A percentile compares a stretch with the other conserved stretches of the same genome.
phyloP scores from a whole-genome alignment of 495 filamentous ascomycete species.

The Lasiosphaeria hispida region DNA sequence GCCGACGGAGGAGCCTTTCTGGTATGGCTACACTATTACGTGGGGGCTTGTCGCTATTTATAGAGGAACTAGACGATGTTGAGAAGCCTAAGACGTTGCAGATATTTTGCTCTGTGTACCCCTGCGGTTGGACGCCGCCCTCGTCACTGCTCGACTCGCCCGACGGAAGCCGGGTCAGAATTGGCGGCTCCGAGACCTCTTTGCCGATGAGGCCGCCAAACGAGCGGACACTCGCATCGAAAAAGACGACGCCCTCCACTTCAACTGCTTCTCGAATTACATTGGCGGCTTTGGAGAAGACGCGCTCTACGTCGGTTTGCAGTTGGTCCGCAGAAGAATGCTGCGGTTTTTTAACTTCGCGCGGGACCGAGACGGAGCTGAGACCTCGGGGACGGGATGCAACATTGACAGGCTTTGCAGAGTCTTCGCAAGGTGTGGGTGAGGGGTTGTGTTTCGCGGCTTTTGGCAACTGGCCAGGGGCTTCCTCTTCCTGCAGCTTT shows the following conservation, averaged over 20 bases:
- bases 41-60: conserved; percentile 19
- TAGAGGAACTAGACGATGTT: conserved; percentile 24
- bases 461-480: not conserved
- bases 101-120: not conserved
- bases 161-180: not conserved
- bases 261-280: conserved; percentile 52
- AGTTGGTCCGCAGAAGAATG: not conserved
- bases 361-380: no score
- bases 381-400: no score
- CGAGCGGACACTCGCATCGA: conserved; percentile 44
- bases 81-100: conserved; percentile 37
- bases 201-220: conserved; percentile 21
- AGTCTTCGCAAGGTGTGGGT: no score
- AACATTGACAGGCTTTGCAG: no score
- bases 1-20: conserved; percentile 46
- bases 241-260: conserved; percentile 51
- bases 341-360: no score
- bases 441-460: no score
- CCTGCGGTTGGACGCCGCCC: not conserved
- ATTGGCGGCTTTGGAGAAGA: conserved; percentile 46
- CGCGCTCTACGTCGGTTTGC: conserved; percentile 15
- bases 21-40: conserved; percentile 2
- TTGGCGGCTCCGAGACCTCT: not conserved
- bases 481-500: conserved; percentile 2
- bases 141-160: conserved; percentile 13